Evolutionary conservation across 108 stramenopile genomes (phyloP).

Genomic region (Nannochloropsis salina): DNA sequence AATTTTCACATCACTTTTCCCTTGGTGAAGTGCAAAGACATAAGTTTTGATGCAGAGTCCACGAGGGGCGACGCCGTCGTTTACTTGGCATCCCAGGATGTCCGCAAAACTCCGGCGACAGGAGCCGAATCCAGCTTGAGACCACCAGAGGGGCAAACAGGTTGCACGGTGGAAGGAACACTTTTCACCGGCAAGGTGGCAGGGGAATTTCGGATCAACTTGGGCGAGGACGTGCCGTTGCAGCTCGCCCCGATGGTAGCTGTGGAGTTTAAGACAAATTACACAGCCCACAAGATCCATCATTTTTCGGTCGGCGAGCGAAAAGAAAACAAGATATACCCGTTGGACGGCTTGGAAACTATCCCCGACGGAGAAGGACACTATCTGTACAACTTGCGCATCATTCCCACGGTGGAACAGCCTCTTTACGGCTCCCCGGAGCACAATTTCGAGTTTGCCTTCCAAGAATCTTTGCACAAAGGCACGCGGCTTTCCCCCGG

Average conservation of each 20-base stretch:
- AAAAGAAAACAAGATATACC: neutral
- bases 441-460: slow-evolving; percentile 8
- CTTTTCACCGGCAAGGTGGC: neutral
- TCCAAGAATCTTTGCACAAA: slow-evolving; percentile 18
- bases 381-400: neutral
- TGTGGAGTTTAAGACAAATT: slow-evolving; percentile 5
- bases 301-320: slow-evolving; percentile 1
- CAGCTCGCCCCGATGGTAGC: neutral
- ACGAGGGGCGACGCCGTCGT: neutral
- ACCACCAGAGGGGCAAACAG: neutral
- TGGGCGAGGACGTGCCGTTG: neutral
- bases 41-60: slow-evolving; percentile 13
- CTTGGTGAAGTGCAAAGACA: slow-evolving; percentile 26
- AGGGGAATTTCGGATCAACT: neutral
- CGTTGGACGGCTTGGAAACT: neutral
- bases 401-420: slow-evolving; percentile 15
- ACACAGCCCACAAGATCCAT: slow-evolving; percentile 15
- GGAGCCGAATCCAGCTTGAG: neutral
- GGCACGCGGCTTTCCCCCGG: neutral
- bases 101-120: neutral
- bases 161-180: neutral
- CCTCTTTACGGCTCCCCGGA: slow-evolving; percentile 9
- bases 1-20: slow-evolving; percentile 40
- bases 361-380: slow-evolving; percentile 19
- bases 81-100: neutral